Percentiles rank a stretch among this genome's conserved stretches.
Evolutionary conservation across 2,329 filamentous ascomycete species (phyloP).

Genomic region (Helicocarpus griseus): DNA sequence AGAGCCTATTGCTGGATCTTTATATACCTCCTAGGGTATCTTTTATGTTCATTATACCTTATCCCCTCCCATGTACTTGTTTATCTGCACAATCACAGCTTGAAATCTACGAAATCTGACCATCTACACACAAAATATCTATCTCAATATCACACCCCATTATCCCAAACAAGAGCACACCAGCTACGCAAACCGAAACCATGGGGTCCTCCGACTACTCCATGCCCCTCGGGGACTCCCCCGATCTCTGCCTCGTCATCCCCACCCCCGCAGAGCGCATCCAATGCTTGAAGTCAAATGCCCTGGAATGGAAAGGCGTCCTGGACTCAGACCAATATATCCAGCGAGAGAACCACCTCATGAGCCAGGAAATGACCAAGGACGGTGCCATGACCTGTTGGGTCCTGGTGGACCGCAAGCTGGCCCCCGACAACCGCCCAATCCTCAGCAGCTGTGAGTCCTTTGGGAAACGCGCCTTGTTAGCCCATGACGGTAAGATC

Average conservation of each 20-base stretch:
- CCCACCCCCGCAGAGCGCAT: slow-evolving; percentile 46
- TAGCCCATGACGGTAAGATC: slow-evolving; percentile 42
- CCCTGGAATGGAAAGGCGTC: slow-evolving; percentile 48
- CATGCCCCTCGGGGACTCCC: slow-evolving; percentile 41
- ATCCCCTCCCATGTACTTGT: no score
- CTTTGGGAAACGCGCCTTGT: slow-evolving; percentile 31
- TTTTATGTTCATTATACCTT: no score
- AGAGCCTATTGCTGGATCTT: no score
- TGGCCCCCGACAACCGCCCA: slow-evolving; percentile 29
- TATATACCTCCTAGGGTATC: no score
- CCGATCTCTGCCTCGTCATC: slow-evolving; percentile 44
- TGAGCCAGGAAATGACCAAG: slow-evolving; percentile 42
- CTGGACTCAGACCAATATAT: slow-evolving; percentile 48
- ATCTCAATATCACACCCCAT: not conserved
- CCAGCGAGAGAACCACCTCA: slow-evolving; percentile 45
- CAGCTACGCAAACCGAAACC: not conserved
- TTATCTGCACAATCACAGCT: no score
- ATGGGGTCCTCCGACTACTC: slow-evolving; percentile 29
- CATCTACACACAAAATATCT: not conserved
- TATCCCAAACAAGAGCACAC: not conserved
- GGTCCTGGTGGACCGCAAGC: slow-evolving; percentile 45
- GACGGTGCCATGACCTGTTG: slow-evolving; percentile 50
- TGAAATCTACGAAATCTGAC: no score
- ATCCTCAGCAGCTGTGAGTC: slow-evolving; percentile 53
- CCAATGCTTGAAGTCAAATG: slow-evolving; percentile 45